Evolutionary conservation across 31 red algal species (phyloP).

Genomic region (Odonthalia washingtoniensis): DNA sequence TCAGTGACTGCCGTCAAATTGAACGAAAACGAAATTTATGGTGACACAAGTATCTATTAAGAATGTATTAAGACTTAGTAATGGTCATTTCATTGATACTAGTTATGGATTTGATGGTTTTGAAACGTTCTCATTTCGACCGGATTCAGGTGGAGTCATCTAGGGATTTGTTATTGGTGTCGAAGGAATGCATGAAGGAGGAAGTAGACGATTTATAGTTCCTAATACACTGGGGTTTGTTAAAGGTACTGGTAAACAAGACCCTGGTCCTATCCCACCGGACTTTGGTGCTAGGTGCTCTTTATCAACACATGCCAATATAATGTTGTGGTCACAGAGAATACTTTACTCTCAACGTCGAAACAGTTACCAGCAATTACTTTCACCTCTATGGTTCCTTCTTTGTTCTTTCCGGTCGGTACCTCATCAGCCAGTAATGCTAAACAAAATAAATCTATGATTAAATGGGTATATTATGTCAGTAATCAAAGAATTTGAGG

Average conservation of each 20-base stretch:
- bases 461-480: background rate
- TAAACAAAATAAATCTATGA: background rate
- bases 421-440: conserved; percentile 80
- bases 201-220: conserved; percentile 79
- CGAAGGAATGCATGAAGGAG: conserved; percentile 67
- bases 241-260: conserved; percentile 42
- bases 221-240: conserved; percentile 68
- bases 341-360: conserved; percentile 72
- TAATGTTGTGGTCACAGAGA: conserved; percentile 81
- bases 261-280: conserved; percentile 75
- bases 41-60: conserved; percentile 62
- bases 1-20: too few species aligned
- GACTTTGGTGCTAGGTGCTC: conserved; percentile 71
- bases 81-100: conserved; percentile 75
- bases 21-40: too few species aligned
- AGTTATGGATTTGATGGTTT: conserved; percentile 75
- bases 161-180: conserved; percentile 69
- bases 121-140: conserved; percentile 64
- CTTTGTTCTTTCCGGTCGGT: conserved; percentile 52
- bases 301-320: conserved; percentile 78
- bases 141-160: conserved; percentile 58
- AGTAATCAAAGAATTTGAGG: background rate
- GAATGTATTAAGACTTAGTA: conserved; percentile 68
- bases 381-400: conserved; percentile 65
- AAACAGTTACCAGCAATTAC: conserved; percentile 86